These are phyloP conservation scores for Kwoniella europaea DNA, from an alignment of 768 basidiomycete genomes.

Conservation along the genomic window DNA sequence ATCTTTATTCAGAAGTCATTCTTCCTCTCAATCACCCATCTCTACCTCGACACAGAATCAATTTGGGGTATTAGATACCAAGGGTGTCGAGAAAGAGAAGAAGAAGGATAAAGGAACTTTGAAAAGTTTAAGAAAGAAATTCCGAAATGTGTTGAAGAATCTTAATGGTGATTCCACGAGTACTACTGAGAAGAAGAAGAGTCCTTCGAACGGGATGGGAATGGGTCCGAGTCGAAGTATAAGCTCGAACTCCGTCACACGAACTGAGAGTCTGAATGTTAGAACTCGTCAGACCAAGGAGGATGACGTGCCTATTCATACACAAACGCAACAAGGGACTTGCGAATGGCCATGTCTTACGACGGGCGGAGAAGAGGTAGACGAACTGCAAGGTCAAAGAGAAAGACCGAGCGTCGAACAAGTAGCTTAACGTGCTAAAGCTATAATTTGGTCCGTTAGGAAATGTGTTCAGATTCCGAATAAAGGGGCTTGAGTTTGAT, in stretches of 20 bases:
- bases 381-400: neutral
- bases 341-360: slow-evolving; percentile 27
- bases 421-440: neutral
- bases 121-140: slow-evolving; percentile 18
- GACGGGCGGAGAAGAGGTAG: slow-evolving; percentile 16
- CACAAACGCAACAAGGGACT: neutral
- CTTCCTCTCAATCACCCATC: neutral
- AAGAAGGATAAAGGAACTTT: slow-evolving; percentile 14
- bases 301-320: neutral
- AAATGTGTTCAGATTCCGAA: too few relatives aligned
- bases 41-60: neutral
- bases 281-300: too few relatives aligned
- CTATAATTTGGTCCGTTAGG: too few relatives aligned
- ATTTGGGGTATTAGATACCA: neutral
- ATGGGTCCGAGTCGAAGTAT: neutral
- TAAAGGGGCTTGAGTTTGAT: neutral
- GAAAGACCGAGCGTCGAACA: neutral
- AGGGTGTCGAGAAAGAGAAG: neutral
- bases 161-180: neutral
- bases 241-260: neutral
- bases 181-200: neutral
- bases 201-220: neutral
- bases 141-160: slow-evolving; percentile 12
- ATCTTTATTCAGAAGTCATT: slow-evolving; percentile 11
- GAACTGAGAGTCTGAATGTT: neutral